Evolutionary conservation across 148 eudicot species (phyloP).

Genomic region (Vaccinium darrowii): DNA sequence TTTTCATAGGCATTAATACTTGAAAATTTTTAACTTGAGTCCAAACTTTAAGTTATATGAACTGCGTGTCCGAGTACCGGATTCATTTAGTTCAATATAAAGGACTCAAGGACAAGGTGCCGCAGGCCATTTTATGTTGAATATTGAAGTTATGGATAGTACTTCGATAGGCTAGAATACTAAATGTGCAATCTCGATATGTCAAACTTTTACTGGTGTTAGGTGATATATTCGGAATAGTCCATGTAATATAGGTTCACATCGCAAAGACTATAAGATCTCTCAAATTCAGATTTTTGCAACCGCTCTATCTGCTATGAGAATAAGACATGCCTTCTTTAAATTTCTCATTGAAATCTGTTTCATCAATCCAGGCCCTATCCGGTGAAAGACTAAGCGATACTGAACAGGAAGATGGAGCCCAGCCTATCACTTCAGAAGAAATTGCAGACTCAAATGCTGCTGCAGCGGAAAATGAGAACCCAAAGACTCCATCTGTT

Average conservation of each 20-base stretch:
- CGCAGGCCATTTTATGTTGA: not conserved
- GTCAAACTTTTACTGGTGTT: not conserved
- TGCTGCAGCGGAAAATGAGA: conserved; percentile 10
- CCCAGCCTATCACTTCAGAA: conserved; percentile 3
- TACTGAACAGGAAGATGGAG: conserved; percentile 19
- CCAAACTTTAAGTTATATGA: not conserved
- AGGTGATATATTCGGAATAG: not conserved
- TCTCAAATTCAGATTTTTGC: not conserved
- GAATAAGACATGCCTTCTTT: not conserved
- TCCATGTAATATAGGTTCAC: not conserved
- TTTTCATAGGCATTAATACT: not conserved
- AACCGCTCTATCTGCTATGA: conserved; percentile 2
- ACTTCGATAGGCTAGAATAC: not conserved
- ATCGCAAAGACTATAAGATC: not conserved
- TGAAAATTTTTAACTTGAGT: not conserved
- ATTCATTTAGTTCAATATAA: not conserved
- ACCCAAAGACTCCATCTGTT: conserved; percentile 13
- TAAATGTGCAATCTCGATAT: not conserved
- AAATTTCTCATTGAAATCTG: conserved; percentile 5
- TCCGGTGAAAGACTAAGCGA: conserved; percentile 11
- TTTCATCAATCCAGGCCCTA: conserved; percentile 13
- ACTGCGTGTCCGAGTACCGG: not conserved
- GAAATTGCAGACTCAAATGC: conserved; percentile 17
- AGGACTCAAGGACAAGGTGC: not conserved
- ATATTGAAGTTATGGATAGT: not conserved